A percentile compares a stretch with the other conserved stretches of the same genome.
These are phyloP conservation scores for Petasospora fabianii DNA, from an alignment of 1,139 yeast genomes.

Conservation along the genomic window DNA sequence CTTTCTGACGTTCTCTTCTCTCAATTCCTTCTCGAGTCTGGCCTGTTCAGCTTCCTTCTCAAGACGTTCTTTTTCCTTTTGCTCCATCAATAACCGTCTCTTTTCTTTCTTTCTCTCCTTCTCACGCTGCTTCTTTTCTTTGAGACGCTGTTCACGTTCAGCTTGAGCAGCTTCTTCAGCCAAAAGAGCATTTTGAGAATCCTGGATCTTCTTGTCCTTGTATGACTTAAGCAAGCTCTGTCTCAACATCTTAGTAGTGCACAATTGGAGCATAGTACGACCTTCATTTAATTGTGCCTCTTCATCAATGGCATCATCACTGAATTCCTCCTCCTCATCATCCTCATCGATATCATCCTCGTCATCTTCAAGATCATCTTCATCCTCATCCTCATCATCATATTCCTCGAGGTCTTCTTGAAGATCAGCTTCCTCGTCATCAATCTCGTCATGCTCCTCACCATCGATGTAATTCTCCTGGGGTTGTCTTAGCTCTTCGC, in stretches of 20 bases:
- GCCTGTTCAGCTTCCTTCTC: constrained; percentile 43
- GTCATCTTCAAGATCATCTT: constrained; percentile 20
- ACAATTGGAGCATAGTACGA: constrained; percentile 58
- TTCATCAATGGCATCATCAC: constrained; percentile 44
- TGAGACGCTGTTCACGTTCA: constrained; percentile 62
- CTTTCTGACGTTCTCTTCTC: constrained; percentile 44
- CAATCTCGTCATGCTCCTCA: constrained; percentile 17
- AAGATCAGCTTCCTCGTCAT: constrained; percentile 29
- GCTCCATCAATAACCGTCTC: constrained; percentile 63
- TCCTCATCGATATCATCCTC: constrained; percentile 15
- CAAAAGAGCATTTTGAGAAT: constrained; percentile 20
- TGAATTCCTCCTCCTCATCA: constrained; percentile 18
- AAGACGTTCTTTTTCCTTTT: constrained; percentile 70
- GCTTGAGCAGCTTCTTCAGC: constrained; percentile 75
- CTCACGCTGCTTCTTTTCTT: constrained; percentile 65
- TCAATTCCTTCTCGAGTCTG: constrained; percentile 48
- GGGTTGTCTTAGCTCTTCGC: constrained; percentile 19
- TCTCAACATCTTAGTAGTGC: constrained; percentile 72
- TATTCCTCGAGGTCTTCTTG: constrained; percentile 17
- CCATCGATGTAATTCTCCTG: constrained; percentile 26
- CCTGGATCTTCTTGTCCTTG: constrained; percentile 62
- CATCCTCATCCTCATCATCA: constrained; percentile 10
- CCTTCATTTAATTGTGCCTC: constrained; percentile 52
- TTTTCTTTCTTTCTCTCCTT: constrained; percentile 78
- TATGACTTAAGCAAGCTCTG: constrained; percentile 73